A percentile compares a stretch with the other conserved stretches of the same genome.
Conservation (phyloP, 2,329 filamentous ascomycete species). For the Alternaria atra region DNA sequence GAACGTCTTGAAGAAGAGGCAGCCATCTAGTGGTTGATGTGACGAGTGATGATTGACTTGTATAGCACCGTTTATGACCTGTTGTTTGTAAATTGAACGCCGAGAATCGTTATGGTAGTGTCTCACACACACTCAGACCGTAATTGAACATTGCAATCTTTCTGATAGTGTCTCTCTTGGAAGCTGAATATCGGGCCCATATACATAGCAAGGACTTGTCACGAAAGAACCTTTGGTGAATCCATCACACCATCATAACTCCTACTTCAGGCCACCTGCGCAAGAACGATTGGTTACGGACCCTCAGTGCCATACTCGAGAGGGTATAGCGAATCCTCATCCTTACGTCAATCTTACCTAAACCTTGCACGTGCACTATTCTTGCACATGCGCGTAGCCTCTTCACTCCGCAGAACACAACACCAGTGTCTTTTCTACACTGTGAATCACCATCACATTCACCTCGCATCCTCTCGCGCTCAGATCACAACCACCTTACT, state of each 20-base stretch:
- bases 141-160: background rate
- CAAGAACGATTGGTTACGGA: background rate
- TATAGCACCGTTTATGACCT: background rate
- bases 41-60: background rate
- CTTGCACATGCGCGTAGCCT: too few relatives aligned
- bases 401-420: too few relatives aligned
- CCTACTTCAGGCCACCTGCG: background rate
- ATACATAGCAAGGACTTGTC: background rate
- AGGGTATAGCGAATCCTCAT: background rate
- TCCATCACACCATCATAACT: background rate
- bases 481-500: too few relatives aligned
- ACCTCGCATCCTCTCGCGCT: too few relatives aligned
- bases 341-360: background rate
- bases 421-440: too few relatives aligned
- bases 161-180: background rate
- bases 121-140: background rate
- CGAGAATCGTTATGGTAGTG: background rate
- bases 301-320: background rate
- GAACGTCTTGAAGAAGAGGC: slow-evolving; percentile 16
- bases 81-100: background rate
- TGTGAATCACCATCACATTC: too few relatives aligned
- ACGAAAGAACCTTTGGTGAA: background rate
- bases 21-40: slow-evolving; percentile 5
- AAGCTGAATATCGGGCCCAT: too few relatives aligned
- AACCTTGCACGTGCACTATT: too few relatives aligned